Evolutionary conservation across 345 rosid genomes (phyloP).

Genomic region (Abelmoschus esculentus): DNA sequence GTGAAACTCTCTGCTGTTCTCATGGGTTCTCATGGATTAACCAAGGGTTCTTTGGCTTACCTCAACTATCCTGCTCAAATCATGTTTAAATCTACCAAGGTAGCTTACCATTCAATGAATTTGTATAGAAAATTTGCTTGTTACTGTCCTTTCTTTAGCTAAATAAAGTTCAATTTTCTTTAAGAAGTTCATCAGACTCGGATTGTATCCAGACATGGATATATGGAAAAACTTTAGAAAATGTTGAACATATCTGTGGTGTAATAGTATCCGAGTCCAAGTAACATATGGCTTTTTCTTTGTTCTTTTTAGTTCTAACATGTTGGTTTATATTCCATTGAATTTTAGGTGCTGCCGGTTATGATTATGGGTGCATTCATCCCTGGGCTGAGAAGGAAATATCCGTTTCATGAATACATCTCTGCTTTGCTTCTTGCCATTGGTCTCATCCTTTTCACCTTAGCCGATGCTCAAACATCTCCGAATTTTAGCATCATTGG

Average conservation of each 20-base stretch:
- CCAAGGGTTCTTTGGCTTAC: slow-evolving; percentile 91
- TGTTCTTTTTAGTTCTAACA: neutral
- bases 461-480: slow-evolving; percentile 89
- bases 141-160: no score
- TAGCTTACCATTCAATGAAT: slow-evolving; percentile 5
- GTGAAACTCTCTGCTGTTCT: slow-evolving; percentile 92
- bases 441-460: slow-evolving; percentile 84
- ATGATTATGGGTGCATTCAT: slow-evolving; percentile 97
- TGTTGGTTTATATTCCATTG: neutral
- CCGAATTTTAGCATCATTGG: slow-evolving; percentile 84
- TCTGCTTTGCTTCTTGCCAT: slow-evolving; percentile 69
- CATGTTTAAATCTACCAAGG: slow-evolving; percentile 99
- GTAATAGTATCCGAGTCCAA: neutral
- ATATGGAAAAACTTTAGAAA: no score
- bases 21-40: slow-evolving; percentile 97
- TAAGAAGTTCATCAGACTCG: no score
- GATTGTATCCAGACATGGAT: no score
- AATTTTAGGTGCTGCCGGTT: slow-evolving; percentile 67
- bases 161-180: no score
- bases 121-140: neutral
- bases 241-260: no score
- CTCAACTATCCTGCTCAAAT: slow-evolving; percentile 97
- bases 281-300: neutral
- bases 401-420: slow-evolving; percentile 3
- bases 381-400: slow-evolving; percentile 84